Conservation (phyloP, 805 yeast species). For the Monosporozyma unispora region DNA sequence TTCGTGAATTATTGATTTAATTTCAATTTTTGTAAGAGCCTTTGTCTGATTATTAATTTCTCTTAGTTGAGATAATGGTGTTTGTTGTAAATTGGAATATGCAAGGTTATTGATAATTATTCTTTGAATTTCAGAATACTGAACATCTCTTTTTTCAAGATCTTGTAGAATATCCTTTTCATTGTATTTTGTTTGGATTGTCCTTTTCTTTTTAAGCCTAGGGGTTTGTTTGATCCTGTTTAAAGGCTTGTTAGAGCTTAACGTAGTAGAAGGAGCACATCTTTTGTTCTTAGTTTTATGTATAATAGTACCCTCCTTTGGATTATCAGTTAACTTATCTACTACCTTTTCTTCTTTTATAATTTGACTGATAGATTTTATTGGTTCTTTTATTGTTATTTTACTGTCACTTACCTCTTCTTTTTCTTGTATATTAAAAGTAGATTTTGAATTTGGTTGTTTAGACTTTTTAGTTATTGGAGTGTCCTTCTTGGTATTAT, state of each 20-base stretch:
- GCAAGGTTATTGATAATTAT: constrained; percentile 78
- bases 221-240: not conserved
- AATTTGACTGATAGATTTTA: not conserved
- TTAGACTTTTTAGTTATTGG: too few species aligned
- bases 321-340: too few species aligned
- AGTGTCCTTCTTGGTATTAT: too few species aligned
- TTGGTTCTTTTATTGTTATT: too few species aligned
- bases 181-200: not conserved
- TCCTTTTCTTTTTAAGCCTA: not conserved
- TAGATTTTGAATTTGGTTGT: too few species aligned
- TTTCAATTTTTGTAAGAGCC: constrained; percentile 36
- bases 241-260: not conserved
- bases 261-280: not conserved
- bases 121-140: constrained; percentile 41
- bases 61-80: constrained; percentile 67
- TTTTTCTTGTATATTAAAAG: too few species aligned
- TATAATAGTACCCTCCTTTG: not conserved
- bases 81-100: constrained; percentile 77
- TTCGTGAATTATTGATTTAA: constrained; percentile 37
- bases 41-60: constrained; percentile 51
- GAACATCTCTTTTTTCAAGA: not conserved
- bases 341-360: too few species aligned
- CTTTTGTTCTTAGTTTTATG: not conserved
- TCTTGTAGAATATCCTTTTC: not conserved
- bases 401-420: too few species aligned